Base-by-base conservation (phyloP, 371 early-diverging fungal species). In the Nematocida homosporus region DNA sequence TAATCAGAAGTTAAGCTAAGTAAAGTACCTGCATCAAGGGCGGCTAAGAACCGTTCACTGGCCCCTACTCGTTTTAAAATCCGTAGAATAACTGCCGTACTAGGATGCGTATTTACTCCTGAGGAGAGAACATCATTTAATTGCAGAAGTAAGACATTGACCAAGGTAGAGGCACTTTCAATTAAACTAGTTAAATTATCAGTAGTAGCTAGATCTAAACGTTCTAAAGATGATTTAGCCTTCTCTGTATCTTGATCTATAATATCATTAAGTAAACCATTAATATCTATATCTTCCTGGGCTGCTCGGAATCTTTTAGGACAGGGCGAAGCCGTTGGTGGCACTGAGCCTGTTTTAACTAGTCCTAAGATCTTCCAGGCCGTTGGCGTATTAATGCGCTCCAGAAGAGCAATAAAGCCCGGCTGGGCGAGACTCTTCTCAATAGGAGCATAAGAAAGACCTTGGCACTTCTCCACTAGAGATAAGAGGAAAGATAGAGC, bases 91-190 rank as follows among this genome's bases (percentile, higher is more conserved):
- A 30, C 52, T 13, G 38, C 6, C 0, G 29, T 38, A 35, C 29
- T 72, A 18, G 6, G 23, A 16, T 25, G 4, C 18, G 38, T 5
- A 3, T 35, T 13, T 18, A 34, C 61, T 25, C 75, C 75, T 16
- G 75, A 72, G 61, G 61, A 72, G 13, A 72, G 75, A 8, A 64
- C n/a, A 50, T 72, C 75, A 52, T 63, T 72, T 51, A 72, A 34
- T 50, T 72, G 75, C 5, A 72, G 63, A 44, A 72, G 75, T 18
- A 72, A 64, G 6, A 72, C 75, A 57, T 72, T 72, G 0, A 72
- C 57, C 2, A 72, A 51, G 4, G 75, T 72, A 27, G 75, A 51
- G 4, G 75, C 60, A 38, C 75, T 72, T 20, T 37, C 38, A 18
- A 72, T 51, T 42, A 72, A 44, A 0, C 4, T 16, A 29, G 29